Percentiles rank a stretch among this genome's conserved stretches.
Conservation (phyloP, 2,329 filamentous ascomycete genomes). For the Cytospora leucostoma region DNA sequence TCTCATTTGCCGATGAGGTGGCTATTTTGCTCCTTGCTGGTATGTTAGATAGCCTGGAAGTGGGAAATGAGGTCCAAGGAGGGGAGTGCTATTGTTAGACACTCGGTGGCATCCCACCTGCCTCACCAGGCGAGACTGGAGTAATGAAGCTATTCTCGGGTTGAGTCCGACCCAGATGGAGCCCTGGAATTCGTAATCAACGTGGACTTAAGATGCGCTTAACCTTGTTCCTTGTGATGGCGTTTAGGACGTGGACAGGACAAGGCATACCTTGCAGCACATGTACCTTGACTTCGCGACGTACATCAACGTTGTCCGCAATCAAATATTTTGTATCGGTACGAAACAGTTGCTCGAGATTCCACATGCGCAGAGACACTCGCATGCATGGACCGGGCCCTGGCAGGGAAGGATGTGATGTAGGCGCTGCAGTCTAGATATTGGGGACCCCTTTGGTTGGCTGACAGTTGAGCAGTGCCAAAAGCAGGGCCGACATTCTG, state of each 20-base stretch:
- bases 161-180: background rate
- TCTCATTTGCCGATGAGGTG: background rate
- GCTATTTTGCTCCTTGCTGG: background rate
- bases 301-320: background rate
- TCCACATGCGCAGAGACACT: conserved; percentile 1
- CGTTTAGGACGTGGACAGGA: background rate
- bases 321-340: conserved; percentile 12
- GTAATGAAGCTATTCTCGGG: background rate
- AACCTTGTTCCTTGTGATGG: background rate
- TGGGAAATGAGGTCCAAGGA: background rate
- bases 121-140: background rate
- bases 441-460: conserved; percentile 10
- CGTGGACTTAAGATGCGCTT: background rate
- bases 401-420: too few species aligned
- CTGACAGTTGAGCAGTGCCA: background rate
- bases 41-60: background rate
- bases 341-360: conserved; percentile 3
- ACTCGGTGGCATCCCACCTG: background rate
- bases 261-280: background rate
- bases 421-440: conserved; percentile 18
- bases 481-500: conserved; percentile 5
- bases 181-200: background rate
- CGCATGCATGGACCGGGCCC: background rate
- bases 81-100: conserved; percentile 3
- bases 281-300: background rate